Evolutionary conservation across 2,329 filamentous ascomycete species (phyloP).

Genomic region (Alternaria alternata): DNA sequence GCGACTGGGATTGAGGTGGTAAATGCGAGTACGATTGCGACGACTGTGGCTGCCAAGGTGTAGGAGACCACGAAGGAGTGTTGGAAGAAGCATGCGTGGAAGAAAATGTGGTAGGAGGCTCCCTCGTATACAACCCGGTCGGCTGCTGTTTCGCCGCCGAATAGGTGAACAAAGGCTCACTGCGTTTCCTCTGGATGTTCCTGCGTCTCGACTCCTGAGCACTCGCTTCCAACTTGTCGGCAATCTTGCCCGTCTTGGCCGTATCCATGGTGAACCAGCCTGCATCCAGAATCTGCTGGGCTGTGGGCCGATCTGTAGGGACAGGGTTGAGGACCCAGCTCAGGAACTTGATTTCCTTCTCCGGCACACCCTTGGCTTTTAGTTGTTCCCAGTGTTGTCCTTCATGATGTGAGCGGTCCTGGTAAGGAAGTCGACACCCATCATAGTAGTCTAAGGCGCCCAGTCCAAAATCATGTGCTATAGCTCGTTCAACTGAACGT

Average conservation of each 20-base stretch:
- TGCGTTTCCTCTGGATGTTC: conserved; percentile 6
- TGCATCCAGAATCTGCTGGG: conserved; percentile 9
- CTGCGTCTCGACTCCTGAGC: background rate
- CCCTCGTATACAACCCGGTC: background rate
- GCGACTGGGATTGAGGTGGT: background rate
- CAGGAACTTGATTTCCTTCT: conserved; percentile 16
- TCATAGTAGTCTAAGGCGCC: conserved; percentile 10
- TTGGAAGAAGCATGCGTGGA: background rate
- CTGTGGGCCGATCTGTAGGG: conserved; percentile 12
- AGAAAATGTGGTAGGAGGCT: background rate
- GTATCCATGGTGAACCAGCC: conserved; percentile 13
- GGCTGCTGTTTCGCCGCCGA: background rate
- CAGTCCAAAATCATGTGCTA: conserved; percentile 16
- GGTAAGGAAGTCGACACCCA: conserved; percentile 14
- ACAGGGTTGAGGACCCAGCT: conserved; percentile 18
- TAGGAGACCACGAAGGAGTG: background rate
- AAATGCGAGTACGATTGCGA: background rate
- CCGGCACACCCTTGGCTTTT: conserved; percentile 10
- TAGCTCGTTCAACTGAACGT: conserved; percentile 12
- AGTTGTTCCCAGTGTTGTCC: conserved; percentile 18
- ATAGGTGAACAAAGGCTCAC: conserved; percentile 2
- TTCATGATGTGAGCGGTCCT: conserved; percentile 10
- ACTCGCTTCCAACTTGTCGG: background rate
- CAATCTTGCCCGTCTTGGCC: conserved; percentile 4
- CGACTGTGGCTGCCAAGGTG: background rate